Evolutionary conservation across 352 stramenopile genomes (phyloP).

Genomic region (Pythium rhizo-oryzae): DNA sequence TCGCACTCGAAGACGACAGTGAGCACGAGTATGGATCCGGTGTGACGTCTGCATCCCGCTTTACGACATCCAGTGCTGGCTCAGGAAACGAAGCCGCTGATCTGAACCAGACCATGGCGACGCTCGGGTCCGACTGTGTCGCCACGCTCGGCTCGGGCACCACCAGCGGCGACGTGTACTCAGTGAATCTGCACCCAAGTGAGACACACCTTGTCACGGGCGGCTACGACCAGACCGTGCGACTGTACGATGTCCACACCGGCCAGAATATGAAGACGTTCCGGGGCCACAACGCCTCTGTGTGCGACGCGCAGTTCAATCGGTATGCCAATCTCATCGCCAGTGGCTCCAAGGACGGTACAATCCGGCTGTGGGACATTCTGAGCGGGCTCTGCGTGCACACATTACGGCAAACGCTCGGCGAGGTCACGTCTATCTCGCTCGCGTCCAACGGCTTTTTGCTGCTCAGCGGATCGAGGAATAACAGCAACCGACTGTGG

Average conservation of each 20-base stretch:
- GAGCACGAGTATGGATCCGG: slow-evolving; percentile 40
- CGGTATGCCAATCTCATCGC: slow-evolving; percentile 86
- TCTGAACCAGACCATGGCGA: slow-evolving; percentile 4
- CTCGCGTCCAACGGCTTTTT: slow-evolving; percentile 82
- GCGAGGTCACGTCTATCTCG: slow-evolving; percentile 87
- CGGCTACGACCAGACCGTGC: slow-evolving; percentile 88
- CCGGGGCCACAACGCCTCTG: slow-evolving; percentile 73
- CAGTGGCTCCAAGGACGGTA: slow-evolving; percentile 85
- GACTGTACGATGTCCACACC: slow-evolving; percentile 83
- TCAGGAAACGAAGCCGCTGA: slow-evolving; percentile 3
- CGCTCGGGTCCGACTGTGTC: slow-evolving; percentile 22
- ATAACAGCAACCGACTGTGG: slow-evolving; percentile 90
- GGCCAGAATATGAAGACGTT: slow-evolving; percentile 78
- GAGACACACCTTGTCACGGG: slow-evolving; percentile 86
- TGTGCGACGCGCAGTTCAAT: slow-evolving; percentile 89
- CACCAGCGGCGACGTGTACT: slow-evolving; percentile 74
- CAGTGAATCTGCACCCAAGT: slow-evolving; percentile 82
- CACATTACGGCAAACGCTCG: slow-evolving; percentile 81
- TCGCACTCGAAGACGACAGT: slow-evolving; percentile 40
- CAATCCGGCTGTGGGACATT: slow-evolving; percentile 88
- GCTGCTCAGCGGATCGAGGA: slow-evolving; percentile 79
- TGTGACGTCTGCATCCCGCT: slow-evolving; percentile 16
- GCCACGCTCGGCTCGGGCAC: slow-evolving; percentile 31
- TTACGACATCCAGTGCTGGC: neutral
- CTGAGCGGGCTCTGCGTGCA: slow-evolving; percentile 87